phyloP scores from a whole-genome alignment of 768 basidiomycete species.

The Boletus sensibilis region DNA sequence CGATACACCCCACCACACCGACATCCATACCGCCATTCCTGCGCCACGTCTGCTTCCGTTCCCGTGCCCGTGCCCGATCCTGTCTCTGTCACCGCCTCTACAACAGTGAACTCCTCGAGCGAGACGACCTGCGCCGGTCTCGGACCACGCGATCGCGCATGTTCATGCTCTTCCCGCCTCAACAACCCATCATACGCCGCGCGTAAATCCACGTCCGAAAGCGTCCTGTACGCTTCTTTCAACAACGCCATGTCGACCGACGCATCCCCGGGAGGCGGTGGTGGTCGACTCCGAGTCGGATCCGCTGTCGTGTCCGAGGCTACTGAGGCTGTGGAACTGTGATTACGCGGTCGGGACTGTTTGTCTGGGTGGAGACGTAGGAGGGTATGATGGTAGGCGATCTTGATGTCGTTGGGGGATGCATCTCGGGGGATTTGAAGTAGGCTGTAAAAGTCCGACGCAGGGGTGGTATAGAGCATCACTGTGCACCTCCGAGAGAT shows the following conservation, averaged over 20 bases:
- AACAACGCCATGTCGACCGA: constrained; percentile 52
- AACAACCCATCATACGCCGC: constrained; percentile 46
- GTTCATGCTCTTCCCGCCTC: constrained; percentile 5
- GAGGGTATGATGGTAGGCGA: constrained; percentile 67
- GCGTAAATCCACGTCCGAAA: constrained; percentile 52
- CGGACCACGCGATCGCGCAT: constrained; percentile 35
- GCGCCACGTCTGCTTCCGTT: constrained; percentile 32
- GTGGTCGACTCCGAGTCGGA: background rate
- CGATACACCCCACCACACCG: constrained; percentile 71
- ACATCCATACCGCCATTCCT: constrained; percentile 58
- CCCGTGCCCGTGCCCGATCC: constrained; percentile 11
- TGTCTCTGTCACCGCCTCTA: background rate
- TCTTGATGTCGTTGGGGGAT: constrained; percentile 56
- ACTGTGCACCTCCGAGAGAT: background rate
- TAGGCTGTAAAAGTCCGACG: constrained; percentile 56
- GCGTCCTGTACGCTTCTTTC: constrained; percentile 64
- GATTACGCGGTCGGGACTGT: constrained; percentile 19
- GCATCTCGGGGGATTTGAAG: constrained; percentile 54
- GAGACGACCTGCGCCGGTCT: constrained; percentile 79
- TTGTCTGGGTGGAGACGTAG: constrained; percentile 68
- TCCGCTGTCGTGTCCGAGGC: constrained; percentile 21
- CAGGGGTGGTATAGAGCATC: background rate
- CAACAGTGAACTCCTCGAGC: constrained; percentile 60
- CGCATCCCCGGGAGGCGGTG: background rate
- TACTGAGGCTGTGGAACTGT: constrained; percentile 5